Evolutionary conservation across 1,139 yeast genomes (phyloP).

Genomic region (Hyphopichia buzzinii): DNA sequence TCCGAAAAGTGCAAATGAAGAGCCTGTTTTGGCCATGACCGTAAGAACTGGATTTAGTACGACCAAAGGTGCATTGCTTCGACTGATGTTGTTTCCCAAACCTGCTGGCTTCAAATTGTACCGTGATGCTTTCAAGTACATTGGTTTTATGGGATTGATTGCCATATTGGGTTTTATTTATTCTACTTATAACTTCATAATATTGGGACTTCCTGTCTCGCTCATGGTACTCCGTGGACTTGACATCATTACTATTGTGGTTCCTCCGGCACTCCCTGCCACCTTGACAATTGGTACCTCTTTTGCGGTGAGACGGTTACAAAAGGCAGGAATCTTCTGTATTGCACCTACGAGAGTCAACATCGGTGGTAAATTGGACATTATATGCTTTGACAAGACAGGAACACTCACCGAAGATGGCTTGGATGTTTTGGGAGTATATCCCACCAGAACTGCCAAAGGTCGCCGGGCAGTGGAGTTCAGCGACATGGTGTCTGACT

Average conservation of each 20-base stretch:
- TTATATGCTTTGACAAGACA: constrained; percentile 91
- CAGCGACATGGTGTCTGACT: constrained; percentile 12
- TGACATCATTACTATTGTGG: constrained; percentile 92
- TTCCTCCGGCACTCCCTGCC: constrained; percentile 98
- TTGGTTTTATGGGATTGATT: constrained; percentile 88
- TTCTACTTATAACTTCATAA: constrained; percentile 79
- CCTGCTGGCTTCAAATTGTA: constrained; percentile 93
- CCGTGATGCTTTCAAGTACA: constrained; percentile 89
- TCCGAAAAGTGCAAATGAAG: constrained; percentile 63
- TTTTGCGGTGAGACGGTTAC: constrained; percentile 78
- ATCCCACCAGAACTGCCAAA: constrained; percentile 51
- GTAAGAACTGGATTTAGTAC: constrained; percentile 91
- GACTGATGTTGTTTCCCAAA: constrained; percentile 95
- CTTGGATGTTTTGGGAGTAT: constrained; percentile 86
- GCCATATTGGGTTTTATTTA: constrained; percentile 83
- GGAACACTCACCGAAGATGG: constrained; percentile 98
- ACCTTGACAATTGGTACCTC: constrained; percentile 95
- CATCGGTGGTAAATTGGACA: constrained; percentile 89
- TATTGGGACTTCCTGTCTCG: constrained; percentile 65
- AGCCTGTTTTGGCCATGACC: constrained; percentile 83
- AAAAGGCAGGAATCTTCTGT: constrained; percentile 68
- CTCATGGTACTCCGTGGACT: constrained; percentile 83
- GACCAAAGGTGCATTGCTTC: constrained; percentile 89
- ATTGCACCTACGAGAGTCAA: constrained; percentile 92
- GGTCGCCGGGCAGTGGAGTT: constrained; percentile 55